Conservation (phyloP, 441 rosid genomes). For the Euphorbia schlechtendalii region DNA sequence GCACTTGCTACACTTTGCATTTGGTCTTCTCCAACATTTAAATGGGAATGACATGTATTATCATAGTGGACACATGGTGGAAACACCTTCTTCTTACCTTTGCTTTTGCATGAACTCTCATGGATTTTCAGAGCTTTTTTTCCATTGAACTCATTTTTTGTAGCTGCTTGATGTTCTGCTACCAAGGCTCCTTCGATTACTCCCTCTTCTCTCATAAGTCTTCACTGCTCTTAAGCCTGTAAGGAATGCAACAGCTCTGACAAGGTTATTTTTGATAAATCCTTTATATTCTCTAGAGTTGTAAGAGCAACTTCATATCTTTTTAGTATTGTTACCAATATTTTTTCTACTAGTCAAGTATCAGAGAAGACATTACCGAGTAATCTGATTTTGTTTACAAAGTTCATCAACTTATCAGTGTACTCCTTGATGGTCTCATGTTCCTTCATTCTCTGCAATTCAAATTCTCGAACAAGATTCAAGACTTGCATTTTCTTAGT, state of each 20-base stretch:
- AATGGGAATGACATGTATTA: too few species aligned
- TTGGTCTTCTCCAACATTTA: too few species aligned
- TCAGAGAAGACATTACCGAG: conserved; percentile 3
- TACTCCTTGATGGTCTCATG: not conserved
- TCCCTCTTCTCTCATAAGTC: not conserved
- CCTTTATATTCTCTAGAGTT: not conserved
- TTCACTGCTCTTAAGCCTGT: not conserved
- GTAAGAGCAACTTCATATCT: not conserved
- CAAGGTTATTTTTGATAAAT: conserved; percentile 6
- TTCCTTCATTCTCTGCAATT: not conserved
- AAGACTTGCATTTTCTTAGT: too few species aligned
- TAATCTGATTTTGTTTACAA: not conserved
- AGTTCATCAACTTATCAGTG: not conserved
- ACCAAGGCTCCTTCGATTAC: conserved; percentile 4
- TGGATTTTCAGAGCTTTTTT: too few species aligned
- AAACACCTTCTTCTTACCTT: too few species aligned
- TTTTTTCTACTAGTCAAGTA: not conserved
- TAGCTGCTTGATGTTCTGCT: too few species aligned
- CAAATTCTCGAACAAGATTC: not conserved
- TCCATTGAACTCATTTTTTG: too few species aligned
- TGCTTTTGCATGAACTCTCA: too few species aligned
- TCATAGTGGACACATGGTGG: too few species aligned
- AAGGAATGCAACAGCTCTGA: not conserved
- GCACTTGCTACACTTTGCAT: too few species aligned
- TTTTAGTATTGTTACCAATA: not conserved